Percentiles rank a stretch among this genome's conserved stretches.
These are phyloP conservation scores for Furcasterigmium sp. DNA, from an alignment of 2,329 filamentous ascomycete genomes.

Conservation along the genomic window DNA sequence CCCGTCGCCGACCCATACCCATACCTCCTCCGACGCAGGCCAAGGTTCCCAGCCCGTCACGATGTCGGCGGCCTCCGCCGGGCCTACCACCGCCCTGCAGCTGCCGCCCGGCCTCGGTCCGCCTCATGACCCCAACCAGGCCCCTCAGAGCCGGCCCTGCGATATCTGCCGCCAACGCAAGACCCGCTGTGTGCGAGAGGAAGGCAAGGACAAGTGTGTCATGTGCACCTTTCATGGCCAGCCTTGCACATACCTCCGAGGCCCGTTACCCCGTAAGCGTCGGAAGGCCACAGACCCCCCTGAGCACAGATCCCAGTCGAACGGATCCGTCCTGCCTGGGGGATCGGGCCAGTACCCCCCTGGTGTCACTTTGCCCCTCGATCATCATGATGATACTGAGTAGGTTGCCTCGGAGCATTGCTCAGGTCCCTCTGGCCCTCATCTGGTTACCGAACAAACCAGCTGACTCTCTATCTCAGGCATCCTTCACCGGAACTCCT, in stretches of 20 bases:
- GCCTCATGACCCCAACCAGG: not conserved
- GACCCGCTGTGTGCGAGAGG: slow-evolving; percentile 59
- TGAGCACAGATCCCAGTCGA: slow-evolving; percentile 11
- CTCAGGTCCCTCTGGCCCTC: not conserved
- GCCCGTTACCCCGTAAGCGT: slow-evolving; percentile 24
- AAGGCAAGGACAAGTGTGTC: slow-evolving; percentile 53
- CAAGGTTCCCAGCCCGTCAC: not conserved
- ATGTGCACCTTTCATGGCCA: slow-evolving; percentile 63
- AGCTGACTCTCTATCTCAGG: not conserved
- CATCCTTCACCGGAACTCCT: slow-evolving; percentile 11
- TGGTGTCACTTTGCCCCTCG: slow-evolving; percentile 6
- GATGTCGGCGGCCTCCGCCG: not conserved
- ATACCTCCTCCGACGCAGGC: not conserved
- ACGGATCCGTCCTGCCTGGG: slow-evolving; percentile 4
- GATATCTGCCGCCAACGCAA: slow-evolving; percentile 63
- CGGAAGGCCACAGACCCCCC: slow-evolving; percentile 17
- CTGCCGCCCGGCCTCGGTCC: not conserved
- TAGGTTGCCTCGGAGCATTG: slow-evolving; percentile 3
- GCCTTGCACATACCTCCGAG: slow-evolving; percentile 58
- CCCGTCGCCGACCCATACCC: not conserved
- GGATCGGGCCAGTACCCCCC: not conserved
- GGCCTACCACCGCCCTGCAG: not conserved
- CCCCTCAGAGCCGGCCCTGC: slow-evolving; percentile 37
- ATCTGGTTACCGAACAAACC: not conserved
- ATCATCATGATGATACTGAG: slow-evolving; percentile 11